Evolutionary conservation across 2,329 filamentous ascomycete genomes (phyloP), one percentile per base, ranked within the genome.

Genomic region (Trichoderma sp.): DNA sequence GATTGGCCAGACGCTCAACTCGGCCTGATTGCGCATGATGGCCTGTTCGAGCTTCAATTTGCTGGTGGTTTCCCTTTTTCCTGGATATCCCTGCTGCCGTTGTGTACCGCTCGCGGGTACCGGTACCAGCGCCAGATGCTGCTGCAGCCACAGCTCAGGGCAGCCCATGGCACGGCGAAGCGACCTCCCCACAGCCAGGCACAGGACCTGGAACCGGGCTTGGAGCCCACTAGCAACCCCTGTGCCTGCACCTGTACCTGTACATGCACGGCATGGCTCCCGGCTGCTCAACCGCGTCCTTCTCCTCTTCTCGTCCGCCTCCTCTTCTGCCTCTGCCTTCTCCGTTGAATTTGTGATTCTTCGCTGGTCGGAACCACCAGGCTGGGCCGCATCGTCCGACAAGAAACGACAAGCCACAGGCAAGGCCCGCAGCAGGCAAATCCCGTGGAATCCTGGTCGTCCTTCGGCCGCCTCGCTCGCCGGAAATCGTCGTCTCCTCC

Each of bases 381-480:
- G 63, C 55, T 66, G 63, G 53, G 55, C 63, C 63, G 40, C 19
- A 66, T 57, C 55, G 55, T 58, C 55, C 55, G 29, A 66, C 40
- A 29, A 29, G 11, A 65, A 35, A 19, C 57, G 57, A 19, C 57
- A 59, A 37, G 57, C 33, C 52, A 43, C 61, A 55, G 52, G 40
- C 24, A 43, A 21, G 40, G 47, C 58, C 33, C 47, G n/a, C 13
- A 29, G 55, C 35, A 29, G 47, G 16, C 13, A 35, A 52, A 31
- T 40, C 61, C 40, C 29, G 33, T 29, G 29, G 35, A 35, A 49
- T 24, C 52, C 19, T 16, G 40, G 24, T 21, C 29, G 27, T 35
- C 31, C 19, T 33, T 14, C 29, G 53, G 6, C 40, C 58, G 40
- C 29, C 27, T 58, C 63, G 63, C 55, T 66, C 63, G 63, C 63